phyloP scores from a whole-genome alignment of 148 eudicot genomes.

The Limonium bicolor region DNA sequence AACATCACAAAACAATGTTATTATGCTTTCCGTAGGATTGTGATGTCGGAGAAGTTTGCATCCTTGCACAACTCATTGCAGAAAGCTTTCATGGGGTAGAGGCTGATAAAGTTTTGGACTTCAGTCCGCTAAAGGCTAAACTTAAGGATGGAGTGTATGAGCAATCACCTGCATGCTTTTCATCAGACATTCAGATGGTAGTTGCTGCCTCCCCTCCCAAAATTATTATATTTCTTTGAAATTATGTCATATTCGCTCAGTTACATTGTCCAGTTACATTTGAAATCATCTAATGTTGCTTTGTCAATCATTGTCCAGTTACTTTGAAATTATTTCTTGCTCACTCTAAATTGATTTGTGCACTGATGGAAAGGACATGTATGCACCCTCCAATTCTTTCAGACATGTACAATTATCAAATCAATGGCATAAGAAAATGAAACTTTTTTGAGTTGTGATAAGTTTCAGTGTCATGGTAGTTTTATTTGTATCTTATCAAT shows the following conservation, averaged over 20 bases:
- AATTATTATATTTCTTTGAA: background rate
- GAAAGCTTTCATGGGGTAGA: constrained; percentile 56
- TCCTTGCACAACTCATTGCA: constrained; percentile 42
- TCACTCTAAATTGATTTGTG: background rate
- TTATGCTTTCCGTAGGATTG: constrained; percentile 32
- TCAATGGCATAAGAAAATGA: too few species aligned
- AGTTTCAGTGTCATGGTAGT: too few species aligned
- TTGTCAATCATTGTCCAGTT: too few species aligned
- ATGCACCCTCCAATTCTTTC: too few species aligned
- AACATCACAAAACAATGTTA: constrained; percentile 33
- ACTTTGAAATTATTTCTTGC: background rate
- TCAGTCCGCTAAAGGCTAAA: constrained; percentile 31
- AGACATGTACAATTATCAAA: too few species aligned
- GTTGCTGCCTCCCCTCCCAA: background rate
- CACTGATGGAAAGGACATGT: too few species aligned
- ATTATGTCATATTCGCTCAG: background rate
- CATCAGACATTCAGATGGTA: constrained; percentile 76
- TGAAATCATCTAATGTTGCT: background rate
- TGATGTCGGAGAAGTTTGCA: constrained; percentile 57
- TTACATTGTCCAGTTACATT: too few species aligned
- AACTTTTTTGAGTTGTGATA: too few species aligned
- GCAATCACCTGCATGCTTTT: constrained; percentile 38
- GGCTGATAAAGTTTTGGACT: constrained; percentile 38
- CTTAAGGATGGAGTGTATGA: constrained; percentile 74
- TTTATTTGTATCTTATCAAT: too few species aligned